Evolutionary conservation across 75 land plant genomes (phyloP).

Genomic region (Cryptomeria japonica): DNA sequence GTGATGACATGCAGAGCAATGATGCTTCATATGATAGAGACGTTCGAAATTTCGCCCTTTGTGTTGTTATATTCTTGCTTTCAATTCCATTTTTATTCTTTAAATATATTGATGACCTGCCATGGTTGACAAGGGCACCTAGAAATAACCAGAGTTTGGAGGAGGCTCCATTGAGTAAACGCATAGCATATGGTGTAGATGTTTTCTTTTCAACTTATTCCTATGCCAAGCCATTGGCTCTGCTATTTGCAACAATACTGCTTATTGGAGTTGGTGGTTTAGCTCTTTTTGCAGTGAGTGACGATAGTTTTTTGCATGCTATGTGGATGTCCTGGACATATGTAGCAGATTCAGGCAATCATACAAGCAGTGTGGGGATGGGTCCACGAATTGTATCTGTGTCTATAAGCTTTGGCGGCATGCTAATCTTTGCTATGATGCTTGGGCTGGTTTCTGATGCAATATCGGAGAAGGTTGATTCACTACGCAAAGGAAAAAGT

Average conservation of each 20-base stretch:
- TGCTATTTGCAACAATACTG: slow-evolving; percentile 63
- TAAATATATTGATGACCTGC: slow-evolving; percentile 41
- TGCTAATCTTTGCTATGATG: slow-evolving; percentile 86
- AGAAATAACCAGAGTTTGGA: slow-evolving; percentile 30
- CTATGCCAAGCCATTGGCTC: slow-evolving; percentile 57
- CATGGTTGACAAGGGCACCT: slow-evolving; percentile 26
- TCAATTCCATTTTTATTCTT: slow-evolving; percentile 35
- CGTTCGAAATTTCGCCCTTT: slow-evolving; percentile 17
- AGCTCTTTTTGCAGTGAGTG: slow-evolving; percentile 70
- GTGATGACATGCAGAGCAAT: not conserved
- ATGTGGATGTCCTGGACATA: slow-evolving; percentile 78
- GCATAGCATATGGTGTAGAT: slow-evolving; percentile 60
- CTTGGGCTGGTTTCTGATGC: slow-evolving; percentile 84
- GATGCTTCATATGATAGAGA: not conserved
- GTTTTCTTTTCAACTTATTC: slow-evolving; percentile 52
- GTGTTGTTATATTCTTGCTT: slow-evolving; percentile 27
- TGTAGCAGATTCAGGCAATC: slow-evolving; percentile 71
- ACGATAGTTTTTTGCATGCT: slow-evolving; percentile 48
- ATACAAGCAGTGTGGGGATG: slow-evolving; percentile 57
- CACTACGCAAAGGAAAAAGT: slow-evolving; percentile 69
- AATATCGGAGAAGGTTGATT: slow-evolving; percentile 79
- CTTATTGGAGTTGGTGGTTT: slow-evolving; percentile 66
- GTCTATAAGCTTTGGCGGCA: slow-evolving; percentile 70
- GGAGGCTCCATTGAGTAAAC: slow-evolving; percentile 56
- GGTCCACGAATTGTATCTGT: slow-evolving; percentile 69